A percentile compares a stretch with the other conserved stretches of the same genome.
phyloP scores from a whole-genome alignment of 257 asterid genomes.

The Mitragyna speciosa region DNA sequence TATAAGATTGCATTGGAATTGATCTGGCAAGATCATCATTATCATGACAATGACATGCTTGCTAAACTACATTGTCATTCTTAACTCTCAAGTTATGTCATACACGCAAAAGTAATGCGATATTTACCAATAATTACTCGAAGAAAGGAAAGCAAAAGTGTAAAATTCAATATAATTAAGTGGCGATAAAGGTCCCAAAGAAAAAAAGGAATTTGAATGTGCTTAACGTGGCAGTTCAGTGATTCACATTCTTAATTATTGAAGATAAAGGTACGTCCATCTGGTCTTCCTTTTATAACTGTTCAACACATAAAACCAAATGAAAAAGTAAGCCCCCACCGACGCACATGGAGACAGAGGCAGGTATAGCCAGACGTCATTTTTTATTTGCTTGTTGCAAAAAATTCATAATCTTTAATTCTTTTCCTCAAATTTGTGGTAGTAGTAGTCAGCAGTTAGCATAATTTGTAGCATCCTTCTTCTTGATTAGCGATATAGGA shows the following conservation, averaged over 20 bases:
- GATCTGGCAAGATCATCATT: background rate
- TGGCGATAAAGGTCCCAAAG: background rate
- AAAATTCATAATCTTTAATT: no score
- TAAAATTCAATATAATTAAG: background rate
- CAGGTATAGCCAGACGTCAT: background rate
- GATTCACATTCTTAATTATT: background rate
- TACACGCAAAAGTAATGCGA: background rate
- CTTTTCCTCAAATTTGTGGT: no score
- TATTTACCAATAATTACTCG: background rate
- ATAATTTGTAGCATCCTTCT: background rate
- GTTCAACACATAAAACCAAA: background rate
- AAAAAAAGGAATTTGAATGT: conserved; percentile 13
- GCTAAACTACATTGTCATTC: background rate
- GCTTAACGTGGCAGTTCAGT: conserved; percentile 23
- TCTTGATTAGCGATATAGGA: background rate
- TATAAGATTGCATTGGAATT: background rate
- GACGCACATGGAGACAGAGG: background rate
- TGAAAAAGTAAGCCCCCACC: conserved; percentile 15
- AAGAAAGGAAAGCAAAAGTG: background rate
- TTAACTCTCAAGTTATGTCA: background rate
- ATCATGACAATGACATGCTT: background rate
- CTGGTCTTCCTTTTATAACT: background rate
- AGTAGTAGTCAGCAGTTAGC: no score
- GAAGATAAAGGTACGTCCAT: background rate
- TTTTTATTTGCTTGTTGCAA: background rate